phyloP scores from a whole-genome alignment of 805 yeast genomes.

The Vanderwaltozyma polyspora region DNA sequence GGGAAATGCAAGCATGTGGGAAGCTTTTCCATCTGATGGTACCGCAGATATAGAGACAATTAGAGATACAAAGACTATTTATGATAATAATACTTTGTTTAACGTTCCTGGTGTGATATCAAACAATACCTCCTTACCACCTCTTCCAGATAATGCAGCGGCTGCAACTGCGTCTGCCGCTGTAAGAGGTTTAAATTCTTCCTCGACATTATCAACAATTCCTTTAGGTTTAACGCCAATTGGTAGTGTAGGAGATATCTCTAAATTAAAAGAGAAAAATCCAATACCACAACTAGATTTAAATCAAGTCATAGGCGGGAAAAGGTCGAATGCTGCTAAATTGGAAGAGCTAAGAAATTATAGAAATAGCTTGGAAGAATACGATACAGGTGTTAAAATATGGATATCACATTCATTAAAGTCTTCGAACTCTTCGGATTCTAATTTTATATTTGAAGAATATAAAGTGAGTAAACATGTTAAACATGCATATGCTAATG shows the following conservation, averaged over 20 bases:
- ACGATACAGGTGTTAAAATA: conserved; percentile 46
- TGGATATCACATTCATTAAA: conserved; percentile 37
- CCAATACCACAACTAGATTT: conserved; percentile 32
- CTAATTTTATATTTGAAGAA: conserved; percentile 26
- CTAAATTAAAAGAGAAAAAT: conserved; percentile 29
- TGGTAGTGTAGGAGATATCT: conserved; percentile 1
- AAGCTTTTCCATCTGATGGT: conserved; percentile 25
- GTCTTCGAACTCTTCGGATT: conserved; percentile 22
- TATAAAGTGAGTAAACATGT: conserved; percentile 41
- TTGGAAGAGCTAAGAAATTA: conserved; percentile 16
- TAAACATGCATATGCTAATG: conserved; percentile 54
- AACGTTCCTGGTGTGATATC: conserved; percentile 27
- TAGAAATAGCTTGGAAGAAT: conserved; percentile 31
- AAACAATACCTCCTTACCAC: conserved; percentile 22
- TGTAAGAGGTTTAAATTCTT: too few relatives aligned
- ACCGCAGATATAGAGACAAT: conserved; percentile 23
- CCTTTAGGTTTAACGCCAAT: too few relatives aligned
- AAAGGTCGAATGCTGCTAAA: conserved; percentile 14
- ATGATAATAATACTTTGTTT: conserved; percentile 27
- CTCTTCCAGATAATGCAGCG: conserved; percentile 18
- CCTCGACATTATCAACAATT: too few relatives aligned
- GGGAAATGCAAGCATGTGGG: conserved; percentile 27
- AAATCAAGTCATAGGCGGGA: conserved; percentile 29
- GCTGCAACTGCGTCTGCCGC: not conserved
- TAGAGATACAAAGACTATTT: conserved; percentile 25